Base-by-base conservation (phyloP, 2,329 filamentous ascomycete genomes). In the Colletotrichum musae region DNA sequence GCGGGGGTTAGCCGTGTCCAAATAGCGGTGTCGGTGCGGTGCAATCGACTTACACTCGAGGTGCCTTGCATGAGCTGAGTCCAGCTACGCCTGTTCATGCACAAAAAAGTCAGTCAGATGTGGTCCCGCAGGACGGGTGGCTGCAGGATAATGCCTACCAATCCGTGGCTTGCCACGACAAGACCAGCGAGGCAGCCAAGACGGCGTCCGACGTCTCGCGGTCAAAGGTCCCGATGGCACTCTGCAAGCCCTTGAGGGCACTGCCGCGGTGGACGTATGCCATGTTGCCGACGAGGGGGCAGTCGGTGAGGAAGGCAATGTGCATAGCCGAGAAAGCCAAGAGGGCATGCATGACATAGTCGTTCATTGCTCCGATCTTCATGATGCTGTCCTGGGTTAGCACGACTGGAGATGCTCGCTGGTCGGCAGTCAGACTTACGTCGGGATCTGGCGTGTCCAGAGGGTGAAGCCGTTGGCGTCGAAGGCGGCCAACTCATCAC, bases 111-210 rank as follows among this genome's bases (percentile, higher is more conserved):
- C 32, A 67, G 73, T 85, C 76, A 85, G 82, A 6, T 75, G 73
- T 47, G 67, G 74, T 71, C 63, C 64, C 68, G 65, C 64, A 70
- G 56, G 53, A 26, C 75, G 75, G 76, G 52, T 74, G 72, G 73
- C 64, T 74, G 74, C 75, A 78, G 74, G 73, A 48, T 77, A 84
- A 79, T 78, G 77, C 91, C 86, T 87, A 97, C 95, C 95, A 98
- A 84, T 98, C 95, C 70, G 92, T 96, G 64, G 94, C 93, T 83
- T 98, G 95, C 95, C 96, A 98, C 45, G 95, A 97, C 58, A 99
- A 87, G 56, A 98, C 88, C 52, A 98, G 90, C 28, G 95, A 98
- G 39, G 95, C 94, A 28, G 95, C 95, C 63, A 99, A 87, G 71
- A 98, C 92, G 51, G 95, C 94, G 81, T 99, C 95, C 2, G 94